Base-by-base conservation (phyloP, 2,329 filamentous ascomycete genomes). In the Fusarium aywerte region DNA sequence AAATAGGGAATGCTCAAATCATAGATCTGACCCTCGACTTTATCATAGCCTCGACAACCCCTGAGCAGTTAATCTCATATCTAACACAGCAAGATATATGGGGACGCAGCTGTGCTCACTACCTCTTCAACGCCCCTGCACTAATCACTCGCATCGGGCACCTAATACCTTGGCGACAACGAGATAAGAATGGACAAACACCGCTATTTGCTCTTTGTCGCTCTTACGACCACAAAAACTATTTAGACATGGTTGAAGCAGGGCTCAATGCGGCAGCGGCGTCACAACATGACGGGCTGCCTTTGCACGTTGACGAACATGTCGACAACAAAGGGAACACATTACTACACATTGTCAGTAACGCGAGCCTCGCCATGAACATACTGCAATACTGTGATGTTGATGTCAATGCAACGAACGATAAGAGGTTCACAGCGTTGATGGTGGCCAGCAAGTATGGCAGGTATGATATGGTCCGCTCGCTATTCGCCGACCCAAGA, bases 371-470 rank as follows among this genome's bases (percentile, higher is more conserved):
- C 45, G 92, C 92, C 3, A 76, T 89, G 53, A 87, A 87, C 61
- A 90, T 98, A 38, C 82, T 99, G 33, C 86, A 91, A 56, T 87
- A 90, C 61, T 97, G 94, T 78, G 96, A 99, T 70, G 91, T 93
- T n/a, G 93, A 99, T 75, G 92, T 95, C 55, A 99, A 99, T 78
- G 94, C 95, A 10, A 91, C 90, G 10, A 99, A 99, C 74, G 94
- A 98, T 72, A 97, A 93, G 80, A 90, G 88, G 45, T 98, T 99
- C 75, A 99, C 96, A 0, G 90, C 96, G 3, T 83, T 99, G 57
- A 99, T 99, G 96, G 91, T 99, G 65, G 95, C 95, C 9, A 98
- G 95, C 85, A 99, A 99, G 77, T 99, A 98, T 75, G 96, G 96
- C 32, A 88, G 96, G 65, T 91, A 97, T 53, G 96, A 98, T 72